Base-by-base conservation (phyloP, 1,139 yeast species). In the Taphrina sp. region DNA sequence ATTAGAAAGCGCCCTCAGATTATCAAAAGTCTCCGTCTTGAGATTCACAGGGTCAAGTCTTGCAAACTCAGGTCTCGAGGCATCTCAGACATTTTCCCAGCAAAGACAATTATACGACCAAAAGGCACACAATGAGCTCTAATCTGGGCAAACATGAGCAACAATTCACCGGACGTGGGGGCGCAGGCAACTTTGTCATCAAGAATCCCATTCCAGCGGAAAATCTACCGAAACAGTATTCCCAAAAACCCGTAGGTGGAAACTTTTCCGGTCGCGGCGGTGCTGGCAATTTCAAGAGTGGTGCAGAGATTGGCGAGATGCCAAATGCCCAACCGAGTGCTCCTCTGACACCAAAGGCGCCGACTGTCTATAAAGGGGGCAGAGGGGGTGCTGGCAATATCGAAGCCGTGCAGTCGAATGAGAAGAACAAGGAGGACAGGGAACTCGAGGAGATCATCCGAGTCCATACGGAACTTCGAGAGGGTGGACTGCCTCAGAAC, bases 101-200 rank as follows among this genome's bases (percentile, higher is more conserved):
- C n/a, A n/a, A n/a, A n/a, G n/a, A n/a, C n/a, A n/a, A n/a, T n/a
- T n/a, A n/a, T n/a, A n/a, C n/a, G n/a, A n/a, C n/a, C n/a, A n/a
- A 38, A 4, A 22, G 29, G 29, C 14, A 5, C 43, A 7, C 5
- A 7, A 49, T 49, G 54, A 20, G 29, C 24, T 10, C 28, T 16
- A 39, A 49, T 33, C 26, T 39, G 29, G 46, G 46, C 54, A 49
- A 34, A 39, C 45, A 38, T 41, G 54, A 23, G 14, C 46, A 39
- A 31, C 39, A 41, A 24, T 39, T 49, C 54, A 49, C 54, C 2
- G 54, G 54, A 33, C 54, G 54, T 17, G 54, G 54, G 31, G 54
- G 54, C 28, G 54, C 54, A 16, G 54, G 54, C 31, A 49, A 49
- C 34, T 49, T 38, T 33, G 46, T 49, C 46, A 38, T 49, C 24